Evolutionary conservation across 2,329 filamentous ascomycete genomes (phyloP).

Genomic region (Rutstroemia sydowiana): DNA sequence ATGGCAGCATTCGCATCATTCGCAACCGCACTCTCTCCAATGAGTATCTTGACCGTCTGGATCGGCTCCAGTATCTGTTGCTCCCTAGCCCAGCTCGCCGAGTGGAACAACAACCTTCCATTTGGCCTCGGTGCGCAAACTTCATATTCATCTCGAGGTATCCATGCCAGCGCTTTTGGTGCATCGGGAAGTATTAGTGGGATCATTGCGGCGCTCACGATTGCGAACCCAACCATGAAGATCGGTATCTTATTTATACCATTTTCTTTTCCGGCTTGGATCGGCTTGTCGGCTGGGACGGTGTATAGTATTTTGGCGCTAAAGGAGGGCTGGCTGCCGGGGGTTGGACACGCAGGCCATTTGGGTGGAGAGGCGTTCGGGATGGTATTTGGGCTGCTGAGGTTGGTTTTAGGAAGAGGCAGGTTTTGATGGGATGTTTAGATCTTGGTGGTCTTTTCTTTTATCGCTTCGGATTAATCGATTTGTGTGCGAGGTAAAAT

Average conservation of each 20-base stretch:
- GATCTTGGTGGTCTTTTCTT: not conserved
- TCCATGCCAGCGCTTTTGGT: not conserved
- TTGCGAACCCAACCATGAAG: not conserved
- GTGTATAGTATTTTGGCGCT: constrained; percentile 1
- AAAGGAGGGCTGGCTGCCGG: not conserved
- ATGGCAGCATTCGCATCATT: not conserved
- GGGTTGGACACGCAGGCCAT: constrained; percentile 2
- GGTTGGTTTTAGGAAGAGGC: not conserved
- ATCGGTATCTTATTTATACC: not conserved
- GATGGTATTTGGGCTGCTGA: not conserved
- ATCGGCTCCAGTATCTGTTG: not conserved
- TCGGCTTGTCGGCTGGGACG: not conserved
- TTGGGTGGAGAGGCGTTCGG: constrained; percentile 6
- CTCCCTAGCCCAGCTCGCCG: not conserved
- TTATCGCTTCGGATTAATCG: not conserved
- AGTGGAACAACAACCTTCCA: not conserved
- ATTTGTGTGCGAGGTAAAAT: no score
- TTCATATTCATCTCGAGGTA: not conserved
- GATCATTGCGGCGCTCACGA: not conserved
- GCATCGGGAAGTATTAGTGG: constrained; percentile 3
- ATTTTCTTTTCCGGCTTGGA: not conserved
- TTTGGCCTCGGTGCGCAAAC: not conserved
- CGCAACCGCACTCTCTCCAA: not conserved
- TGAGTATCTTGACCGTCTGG: constrained; percentile 1
- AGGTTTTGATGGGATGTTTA: not conserved